These are phyloP conservation scores for Globisporangium barbulae DNA, from an alignment of 352 stramenopile species.

Conservation along the genomic window DNA sequence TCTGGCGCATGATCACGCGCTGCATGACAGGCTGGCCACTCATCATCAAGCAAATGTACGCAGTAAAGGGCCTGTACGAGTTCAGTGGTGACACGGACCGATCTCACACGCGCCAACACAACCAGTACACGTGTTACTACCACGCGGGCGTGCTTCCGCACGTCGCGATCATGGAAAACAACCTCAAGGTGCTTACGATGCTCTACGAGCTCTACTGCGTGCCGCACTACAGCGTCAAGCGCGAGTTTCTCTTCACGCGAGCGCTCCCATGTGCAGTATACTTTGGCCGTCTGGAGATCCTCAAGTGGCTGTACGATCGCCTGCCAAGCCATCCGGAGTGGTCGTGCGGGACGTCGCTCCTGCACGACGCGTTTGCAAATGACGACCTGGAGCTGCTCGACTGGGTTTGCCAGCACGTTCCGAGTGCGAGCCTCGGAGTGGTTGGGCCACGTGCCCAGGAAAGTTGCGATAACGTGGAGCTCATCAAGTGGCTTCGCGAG, in stretches of 20 bases:
- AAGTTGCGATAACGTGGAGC: neutral
- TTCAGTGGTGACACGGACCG: neutral
- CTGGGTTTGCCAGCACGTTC: slow-evolving; percentile 4
- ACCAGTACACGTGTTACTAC: neutral
- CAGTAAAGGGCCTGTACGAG: neutral
- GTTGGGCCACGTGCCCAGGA: neutral
- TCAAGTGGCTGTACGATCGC: slow-evolving; percentile 11
- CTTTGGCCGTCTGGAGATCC: slow-evolving; percentile 2
- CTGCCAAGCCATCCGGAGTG: slow-evolving; percentile 3
- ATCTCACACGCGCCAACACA: neutral
- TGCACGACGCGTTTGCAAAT: neutral
- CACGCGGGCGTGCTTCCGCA: slow-evolving; percentile 1
- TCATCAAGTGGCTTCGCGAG: slow-evolving; percentile 11
- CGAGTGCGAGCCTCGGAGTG: neutral
- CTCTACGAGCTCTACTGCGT: slow-evolving; percentile 6
- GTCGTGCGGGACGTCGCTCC: neutral
- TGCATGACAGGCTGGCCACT: slow-evolving; percentile 6
- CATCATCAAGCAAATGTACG: slow-evolving; percentile 3
- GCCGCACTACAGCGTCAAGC: neutral
- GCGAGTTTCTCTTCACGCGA: neutral
- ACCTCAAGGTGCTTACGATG: neutral
- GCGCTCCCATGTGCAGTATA: slow-evolving; percentile 1
- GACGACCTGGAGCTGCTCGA: slow-evolving; percentile 6
- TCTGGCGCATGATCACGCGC: slow-evolving; percentile 8
- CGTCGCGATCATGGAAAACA: slow-evolving; percentile 7